Evolutionary conservation across 1,284 basidiomycete genomes (phyloP), one percentile per base, ranked within the genome.

Genomic region (Omphalotus olearius): DNA sequence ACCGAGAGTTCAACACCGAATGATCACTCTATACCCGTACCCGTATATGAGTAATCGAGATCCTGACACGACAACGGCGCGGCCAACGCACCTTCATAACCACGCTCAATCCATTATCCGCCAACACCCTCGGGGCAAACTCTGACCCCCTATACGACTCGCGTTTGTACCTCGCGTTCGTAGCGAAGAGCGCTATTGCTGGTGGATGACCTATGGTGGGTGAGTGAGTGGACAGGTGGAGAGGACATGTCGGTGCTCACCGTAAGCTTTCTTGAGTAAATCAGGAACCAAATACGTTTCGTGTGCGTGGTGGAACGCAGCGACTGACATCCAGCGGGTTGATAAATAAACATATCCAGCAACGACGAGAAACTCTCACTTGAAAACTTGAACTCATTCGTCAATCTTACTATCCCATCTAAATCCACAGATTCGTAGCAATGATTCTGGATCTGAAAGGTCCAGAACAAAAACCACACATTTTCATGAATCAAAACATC

Each of bases 131-230:
- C 14, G 91, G 80, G 0, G 93, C 90, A 65, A 88, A 96, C 59
- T 93, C 90, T 2, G 88, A 88, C 3, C 87, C 91, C 26, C 91
- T 77, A 68, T 88, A 95, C 0, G 90, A 80, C 63, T 95, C 92
- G 10, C 88, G 82, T 67, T 95, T 95, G 69, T 91, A 93, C 49
- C 88, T 76, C 17, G 64, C 69, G 56, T 71, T 71, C 53, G 84
- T 86, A 2, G 87, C 83, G 60, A 93, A 93, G 46, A 93, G 68
- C 2, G 91, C 90, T 28, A 83, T 70, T 10, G 85, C 86, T 2
- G 91, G 89, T 0, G 77, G 69, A 37, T 69, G 66, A n/a, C 76
- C 80, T 76, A 53, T 39, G 37, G 14, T 10, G 30, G 28, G 14
- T 2, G 25, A 36, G 33, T 48, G 17, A n/a, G 41, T 23, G 38